These are phyloP conservation scores for Synchytrium microbalum DNA, from an alignment of 371 early-diverging fungal genomes.

Conservation along the genomic window DNA sequence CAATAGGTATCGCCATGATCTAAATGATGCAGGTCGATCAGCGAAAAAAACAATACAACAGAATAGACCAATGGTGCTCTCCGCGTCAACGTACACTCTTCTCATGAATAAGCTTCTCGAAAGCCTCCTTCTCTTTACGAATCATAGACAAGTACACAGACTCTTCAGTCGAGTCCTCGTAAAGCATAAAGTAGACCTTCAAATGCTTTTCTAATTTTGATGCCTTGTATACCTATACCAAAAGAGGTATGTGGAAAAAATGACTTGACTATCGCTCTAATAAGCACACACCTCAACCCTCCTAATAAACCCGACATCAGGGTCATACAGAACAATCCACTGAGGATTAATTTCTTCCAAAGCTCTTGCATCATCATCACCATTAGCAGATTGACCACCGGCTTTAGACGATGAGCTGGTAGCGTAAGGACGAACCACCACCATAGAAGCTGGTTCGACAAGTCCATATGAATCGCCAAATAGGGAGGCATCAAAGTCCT, in stretches of 20 bases:
- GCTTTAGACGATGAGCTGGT: slow-evolving; percentile 11
- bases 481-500: slow-evolving; percentile 1
- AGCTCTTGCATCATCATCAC: slow-evolving; percentile 30
- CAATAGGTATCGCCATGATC: slow-evolving; percentile 66
- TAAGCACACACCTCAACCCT: slow-evolving; percentile 60
- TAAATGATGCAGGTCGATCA: slow-evolving; percentile 20
- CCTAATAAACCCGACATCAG: slow-evolving; percentile 78
- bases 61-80: slow-evolving; percentile 11
- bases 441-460: background rate
- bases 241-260: slow-evolving; percentile 5
- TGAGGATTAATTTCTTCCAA: slow-evolving; percentile 66
- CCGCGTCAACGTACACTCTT: slow-evolving; percentile 75
- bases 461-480: slow-evolving; percentile 1
- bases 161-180: slow-evolving; percentile 92
- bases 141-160: slow-evolving; percentile 79
- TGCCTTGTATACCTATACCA: slow-evolving; percentile 41
- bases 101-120: slow-evolving; percentile 86
- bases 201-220: slow-evolving; percentile 44
- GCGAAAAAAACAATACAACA: slow-evolving; percentile 14
- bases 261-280: slow-evolving; percentile 1
- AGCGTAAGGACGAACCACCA: slow-evolving; percentile 57
- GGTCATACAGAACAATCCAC: slow-evolving; percentile 84
- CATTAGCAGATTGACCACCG: background rate
- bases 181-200: slow-evolving; percentile 84
- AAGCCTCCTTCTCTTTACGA: slow-evolving; percentile 84